Evolutionary conservation across 805 yeast species (phyloP), one percentile per base, ranked within the genome.

Genomic region (Wickerhamiella azyma): DNA sequence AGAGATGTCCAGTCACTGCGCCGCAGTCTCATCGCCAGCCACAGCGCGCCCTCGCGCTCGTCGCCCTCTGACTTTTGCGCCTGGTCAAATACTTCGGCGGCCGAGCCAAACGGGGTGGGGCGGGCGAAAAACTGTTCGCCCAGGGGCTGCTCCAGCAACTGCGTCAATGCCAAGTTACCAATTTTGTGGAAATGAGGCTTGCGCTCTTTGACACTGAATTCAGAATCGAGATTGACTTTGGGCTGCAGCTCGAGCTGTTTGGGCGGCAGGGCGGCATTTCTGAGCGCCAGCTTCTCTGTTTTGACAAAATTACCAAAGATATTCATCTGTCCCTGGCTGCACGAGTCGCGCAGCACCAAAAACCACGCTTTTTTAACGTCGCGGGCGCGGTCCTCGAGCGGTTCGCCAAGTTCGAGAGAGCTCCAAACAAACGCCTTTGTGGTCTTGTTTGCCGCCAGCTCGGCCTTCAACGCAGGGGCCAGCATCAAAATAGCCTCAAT

Each of bases 401-500:
- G 21, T 7, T 14, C 39, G 17, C 26, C 32, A 13, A 41, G 29
- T 5, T 32, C 44, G 14, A 33, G 14, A 4, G 26, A 9, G 39
- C 37, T 18, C 44, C 44, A 41, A 14, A 41, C 33, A 3, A 30
- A 21, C 9, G 33, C 9, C 21, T 29, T 32, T n/a, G 39, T 21
- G 3, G 17, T 16, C 26, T 26, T 41, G 7, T 24, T 9, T 17
- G 44, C 39, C 2, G 17, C 26, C 6, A 17, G 35, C 4, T 17
- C 14, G 32, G 35, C 39, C 14, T 19, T 32, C 9, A 16, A 19
- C 2, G 37, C 10, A 3, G 44, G 44, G 10, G 38, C 29, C 8
- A 41, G 44, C 30, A 41, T 24, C 16, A 41, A n/a, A 2, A 41
- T 5, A 7, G 44, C 44, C 29, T 41, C 44, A 21, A 41, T 41